Base-by-base conservation (phyloP, 768 basidiomycete genomes). In the Leccinellum rugosiceps region DNA sequence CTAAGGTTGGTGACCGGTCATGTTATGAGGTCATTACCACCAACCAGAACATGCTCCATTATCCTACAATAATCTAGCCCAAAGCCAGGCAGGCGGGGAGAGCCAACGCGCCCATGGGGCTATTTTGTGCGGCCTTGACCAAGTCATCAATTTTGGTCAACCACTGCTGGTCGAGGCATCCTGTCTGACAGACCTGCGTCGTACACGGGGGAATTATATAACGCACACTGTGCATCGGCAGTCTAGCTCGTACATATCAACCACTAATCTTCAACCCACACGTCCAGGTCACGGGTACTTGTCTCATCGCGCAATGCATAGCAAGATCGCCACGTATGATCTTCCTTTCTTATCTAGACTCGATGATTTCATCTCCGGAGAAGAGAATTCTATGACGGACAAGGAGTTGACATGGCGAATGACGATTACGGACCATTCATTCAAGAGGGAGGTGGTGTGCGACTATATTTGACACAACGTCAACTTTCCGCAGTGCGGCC, bases 301-400 rank as follows among this genome's bases (percentile, higher is more conserved):
- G 63, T 58, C 46, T 57, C 43, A 45, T 64, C 31, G 55, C 53
- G 8, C 55, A 55, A 13, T 60, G 58, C 50, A 64, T 64, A 49
- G 55, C 38, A 17, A 60, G 55, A 35, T 46, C 64, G 21, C 62
- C 50, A 19, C 31, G 6, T n/a, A 1, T 15, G 28, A 63, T 52
- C 3, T 56, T 53, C n/a, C 54, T 64, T 28, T 63, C 62, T 38
- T 57, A 63, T 49, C 57, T 52, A 31, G 54, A 63, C 51, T 63
- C 17, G 43, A 59, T 5, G 49, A 63, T 53, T 63, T 63, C 51
- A 62, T 63, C 44, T 21, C 35, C 15, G 51, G 47, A 23, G 53
- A 62, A 31, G 57, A 30, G 7, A 53, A 6, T 10, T 21, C 52
- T 25, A 1, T 44, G 9, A 23, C 26, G n/a, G 31, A 34, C 6